Conservation (phyloP, 176 grass and related monocot genomes). For the Juncus effusus region DNA sequence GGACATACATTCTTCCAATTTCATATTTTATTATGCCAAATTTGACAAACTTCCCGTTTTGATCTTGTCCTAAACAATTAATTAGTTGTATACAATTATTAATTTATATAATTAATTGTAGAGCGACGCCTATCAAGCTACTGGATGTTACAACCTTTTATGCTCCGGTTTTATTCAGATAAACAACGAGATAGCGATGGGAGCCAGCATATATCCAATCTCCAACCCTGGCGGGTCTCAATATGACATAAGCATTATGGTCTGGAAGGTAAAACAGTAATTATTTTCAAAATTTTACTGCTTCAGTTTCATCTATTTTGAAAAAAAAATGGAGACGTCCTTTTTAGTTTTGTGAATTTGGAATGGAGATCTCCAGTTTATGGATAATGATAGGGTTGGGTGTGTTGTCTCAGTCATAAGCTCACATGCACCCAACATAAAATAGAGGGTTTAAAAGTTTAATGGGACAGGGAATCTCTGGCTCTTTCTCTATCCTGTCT, state of each 20-base stretch:
- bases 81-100: background rate
- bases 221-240: constrained; percentile 69
- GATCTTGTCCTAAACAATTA: constrained; percentile 19
- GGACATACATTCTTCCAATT: background rate
- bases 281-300: background rate
- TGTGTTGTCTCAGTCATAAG: too few relatives aligned
- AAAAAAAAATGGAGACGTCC: too few relatives aligned
- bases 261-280: constrained; percentile 69
- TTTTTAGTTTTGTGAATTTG: too few relatives aligned
- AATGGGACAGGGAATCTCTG: constrained; percentile 42
- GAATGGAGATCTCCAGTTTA: too few relatives aligned
- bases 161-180: constrained; percentile 89
- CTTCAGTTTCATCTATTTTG: background rate
- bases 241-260: constrained; percentile 80
- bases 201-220: constrained; percentile 78
- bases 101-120: constrained; percentile 31
- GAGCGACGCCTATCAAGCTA: constrained; percentile 92
- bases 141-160: constrained; percentile 88
- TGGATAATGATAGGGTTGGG: too few relatives aligned
- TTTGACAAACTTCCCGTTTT: constrained; percentile 20
- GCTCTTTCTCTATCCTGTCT: constrained; percentile 49
- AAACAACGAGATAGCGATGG: constrained; percentile 88
- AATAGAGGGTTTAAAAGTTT: background rate
- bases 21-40: background rate
- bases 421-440: background rate